A percentile compares a stretch with the other conserved stretches of the same genome.
phyloP scores from a whole-genome alignment of 163 green algal species.

The Trebouxia gelatinosa region DNA sequence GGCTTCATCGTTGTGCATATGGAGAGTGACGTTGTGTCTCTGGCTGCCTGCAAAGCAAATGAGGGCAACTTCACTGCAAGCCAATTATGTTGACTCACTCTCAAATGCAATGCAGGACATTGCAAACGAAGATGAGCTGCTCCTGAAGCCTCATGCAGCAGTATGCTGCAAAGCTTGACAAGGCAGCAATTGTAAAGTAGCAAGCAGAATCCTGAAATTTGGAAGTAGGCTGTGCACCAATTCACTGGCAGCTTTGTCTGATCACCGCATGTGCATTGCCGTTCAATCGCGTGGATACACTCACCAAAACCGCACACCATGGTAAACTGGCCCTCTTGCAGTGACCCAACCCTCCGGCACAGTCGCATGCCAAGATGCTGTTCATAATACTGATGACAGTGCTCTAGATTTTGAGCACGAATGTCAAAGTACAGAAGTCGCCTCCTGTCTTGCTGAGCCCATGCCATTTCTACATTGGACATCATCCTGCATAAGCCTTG shows the following conservation, averaged over 20 bases:
- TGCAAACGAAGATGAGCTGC: neutral
- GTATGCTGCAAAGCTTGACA: neutral
- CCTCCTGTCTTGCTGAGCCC: constrained; percentile 12
- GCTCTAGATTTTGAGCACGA: constrained; percentile 6
- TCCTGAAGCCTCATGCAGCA: neutral
- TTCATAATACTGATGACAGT: constrained; percentile 14
- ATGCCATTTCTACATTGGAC: neutral
- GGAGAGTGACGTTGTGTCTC: neutral
- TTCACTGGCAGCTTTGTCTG: neutral
- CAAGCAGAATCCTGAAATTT: neutral
- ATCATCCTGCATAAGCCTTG: constrained; percentile 1
- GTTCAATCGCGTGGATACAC: neutral
- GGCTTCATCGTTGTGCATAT: constrained; percentile 10
- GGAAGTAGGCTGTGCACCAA: neutral
- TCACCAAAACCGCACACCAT: constrained; percentile 2
- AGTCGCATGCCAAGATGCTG: constrained; percentile 18
- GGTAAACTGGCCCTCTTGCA: constrained; percentile 15
- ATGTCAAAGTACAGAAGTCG: neutral
- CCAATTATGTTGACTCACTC: no score
- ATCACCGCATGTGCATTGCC: neutral
- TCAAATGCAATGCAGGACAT: neutral
- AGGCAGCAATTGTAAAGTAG: neutral
- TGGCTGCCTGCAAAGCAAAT: neutral
- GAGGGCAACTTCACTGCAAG: no score
- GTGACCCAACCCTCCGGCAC: neutral